A percentile compares a stretch with the other conserved stretches of the same genome.
phyloP scores from a whole-genome alignment of 2,329 filamentous ascomycete species.

The Aschersonia sp. region DNA sequence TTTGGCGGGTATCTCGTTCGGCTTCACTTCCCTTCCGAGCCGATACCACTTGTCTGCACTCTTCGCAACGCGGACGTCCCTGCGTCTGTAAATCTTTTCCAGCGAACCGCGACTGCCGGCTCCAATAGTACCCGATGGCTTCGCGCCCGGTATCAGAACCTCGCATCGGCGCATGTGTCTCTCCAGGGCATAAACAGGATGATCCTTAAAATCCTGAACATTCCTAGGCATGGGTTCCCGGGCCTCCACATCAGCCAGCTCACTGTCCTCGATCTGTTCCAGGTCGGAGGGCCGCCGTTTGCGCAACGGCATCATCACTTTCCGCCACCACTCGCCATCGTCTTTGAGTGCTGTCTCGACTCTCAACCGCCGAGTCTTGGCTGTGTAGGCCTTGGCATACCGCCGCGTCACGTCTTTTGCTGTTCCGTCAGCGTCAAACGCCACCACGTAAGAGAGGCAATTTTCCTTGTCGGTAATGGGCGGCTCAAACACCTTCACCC shows the following conservation, averaged over 20 bases:
- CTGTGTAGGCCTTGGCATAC: conserved; percentile 78
- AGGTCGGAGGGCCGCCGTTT: conserved; percentile 37
- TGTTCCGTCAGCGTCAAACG: conserved; percentile 66
- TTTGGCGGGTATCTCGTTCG: conserved; percentile 71
- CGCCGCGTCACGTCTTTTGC: conserved; percentile 76
- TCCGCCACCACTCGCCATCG: conserved; percentile 38
- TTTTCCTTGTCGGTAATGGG: conserved; percentile 66
- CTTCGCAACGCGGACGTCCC: conserved; percentile 63
- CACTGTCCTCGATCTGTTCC: conserved; percentile 72
- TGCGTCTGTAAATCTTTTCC: conserved; percentile 70
- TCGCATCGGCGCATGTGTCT: conserved; percentile 74
- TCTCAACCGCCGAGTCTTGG: conserved; percentile 73
- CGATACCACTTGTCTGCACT: conserved; percentile 87
- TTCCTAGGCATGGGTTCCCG: conserved; percentile 76
- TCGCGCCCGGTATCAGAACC: conserved; percentile 56
- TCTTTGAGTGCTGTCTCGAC: conserved; percentile 47
- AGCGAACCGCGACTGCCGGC: conserved; percentile 47
- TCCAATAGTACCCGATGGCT: conserved; percentile 63
- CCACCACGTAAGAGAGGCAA: conserved; percentile 67
- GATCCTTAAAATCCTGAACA: conserved; percentile 74
- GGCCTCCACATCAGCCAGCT: conserved; percentile 55
- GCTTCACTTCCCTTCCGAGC: conserved; percentile 63
- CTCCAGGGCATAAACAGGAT: conserved; percentile 72
- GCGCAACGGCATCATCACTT: conserved; percentile 33
- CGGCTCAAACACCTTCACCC: conserved; percentile 65